Percentiles rank a stretch among this genome's conserved stretches.
Evolutionary conservation across 148 eudicot genomes (phyloP).

Genomic region (Fagopyrum esculentum): DNA sequence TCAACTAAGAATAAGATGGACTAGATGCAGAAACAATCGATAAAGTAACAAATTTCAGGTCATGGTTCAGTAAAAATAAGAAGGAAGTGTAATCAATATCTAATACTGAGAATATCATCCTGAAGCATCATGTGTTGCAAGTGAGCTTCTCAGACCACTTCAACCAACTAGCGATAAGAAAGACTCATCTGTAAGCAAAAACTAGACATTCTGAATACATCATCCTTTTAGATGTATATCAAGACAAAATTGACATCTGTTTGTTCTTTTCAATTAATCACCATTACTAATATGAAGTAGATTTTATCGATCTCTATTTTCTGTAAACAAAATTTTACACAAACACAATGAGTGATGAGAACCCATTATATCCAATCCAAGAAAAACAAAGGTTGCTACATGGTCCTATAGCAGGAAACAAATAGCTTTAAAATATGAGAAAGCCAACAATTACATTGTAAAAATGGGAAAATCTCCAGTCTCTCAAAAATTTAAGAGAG

Average conservation of each 20-base stretch:
- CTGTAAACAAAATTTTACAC: neutral
- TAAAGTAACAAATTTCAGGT: neutral
- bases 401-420: too few relatives aligned
- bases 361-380: neutral
- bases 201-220: slow-evolving; percentile 6
- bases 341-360: neutral
- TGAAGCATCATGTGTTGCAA: neutral
- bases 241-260: neutral
- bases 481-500: neutral
- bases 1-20: neutral
- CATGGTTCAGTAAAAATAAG: neutral
- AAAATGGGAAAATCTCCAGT: neutral
- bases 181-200: neutral
- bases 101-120: neutral
- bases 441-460: neutral
- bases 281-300: neutral
- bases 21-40: neutral
- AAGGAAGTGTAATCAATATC: neutral
- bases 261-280: neutral
- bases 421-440: neutral
- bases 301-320: neutral
- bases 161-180: neutral
- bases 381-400: neutral
- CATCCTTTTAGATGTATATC: slow-evolving; percentile 1
- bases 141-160: neutral